These are phyloP conservation scores for Simmondsia chinensis DNA, from an alignment of 148 eudicot genomes.

Conservation along the genomic window DNA sequence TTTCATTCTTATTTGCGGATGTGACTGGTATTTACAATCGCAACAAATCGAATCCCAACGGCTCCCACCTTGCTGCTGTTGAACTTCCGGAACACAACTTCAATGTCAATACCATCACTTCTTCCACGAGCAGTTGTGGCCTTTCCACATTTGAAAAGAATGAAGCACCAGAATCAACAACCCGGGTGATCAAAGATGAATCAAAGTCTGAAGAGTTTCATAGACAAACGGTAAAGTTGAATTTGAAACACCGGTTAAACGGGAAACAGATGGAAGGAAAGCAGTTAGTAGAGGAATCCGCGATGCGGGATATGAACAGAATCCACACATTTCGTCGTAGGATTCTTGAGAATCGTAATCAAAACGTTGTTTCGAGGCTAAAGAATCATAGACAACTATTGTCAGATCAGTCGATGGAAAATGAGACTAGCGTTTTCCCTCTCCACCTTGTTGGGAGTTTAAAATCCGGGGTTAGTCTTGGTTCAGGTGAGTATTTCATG, in stretches of 20 bases:
- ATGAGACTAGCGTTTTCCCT: conserved; percentile 9
- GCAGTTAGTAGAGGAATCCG: conserved; percentile 38
- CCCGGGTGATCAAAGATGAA: background rate
- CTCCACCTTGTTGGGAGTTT: conserved; percentile 64
- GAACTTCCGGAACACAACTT: conserved; percentile 34
- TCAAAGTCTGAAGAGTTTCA: background rate
- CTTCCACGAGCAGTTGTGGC: conserved; percentile 42
- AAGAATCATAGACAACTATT: conserved; percentile 15
- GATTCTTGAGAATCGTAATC: conserved; percentile 60
- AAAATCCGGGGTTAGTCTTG: conserved; percentile 88
- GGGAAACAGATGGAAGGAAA: conserved; percentile 11
- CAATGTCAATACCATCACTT: conserved; percentile 23
- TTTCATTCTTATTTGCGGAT: conserved; percentile 14
- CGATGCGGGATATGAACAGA: conserved; percentile 43
- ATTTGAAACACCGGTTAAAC: conserved; percentile 39
- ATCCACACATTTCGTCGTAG: conserved; percentile 57
- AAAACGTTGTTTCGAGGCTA: conserved; percentile 27
- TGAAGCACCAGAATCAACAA: conserved; percentile 4
- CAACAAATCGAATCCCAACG: conserved; percentile 19
- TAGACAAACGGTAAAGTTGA: conserved; percentile 34
- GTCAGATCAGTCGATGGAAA: conserved; percentile 10
- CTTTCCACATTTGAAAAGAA: conserved; percentile 15
- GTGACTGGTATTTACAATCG: conserved; percentile 11
- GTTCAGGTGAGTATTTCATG: conserved; percentile 96
- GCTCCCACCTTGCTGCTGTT: conserved; percentile 27